phyloP scores from a whole-genome alignment of 768 basidiomycete genomes.

The Rhodotorula paludigena region DNA sequence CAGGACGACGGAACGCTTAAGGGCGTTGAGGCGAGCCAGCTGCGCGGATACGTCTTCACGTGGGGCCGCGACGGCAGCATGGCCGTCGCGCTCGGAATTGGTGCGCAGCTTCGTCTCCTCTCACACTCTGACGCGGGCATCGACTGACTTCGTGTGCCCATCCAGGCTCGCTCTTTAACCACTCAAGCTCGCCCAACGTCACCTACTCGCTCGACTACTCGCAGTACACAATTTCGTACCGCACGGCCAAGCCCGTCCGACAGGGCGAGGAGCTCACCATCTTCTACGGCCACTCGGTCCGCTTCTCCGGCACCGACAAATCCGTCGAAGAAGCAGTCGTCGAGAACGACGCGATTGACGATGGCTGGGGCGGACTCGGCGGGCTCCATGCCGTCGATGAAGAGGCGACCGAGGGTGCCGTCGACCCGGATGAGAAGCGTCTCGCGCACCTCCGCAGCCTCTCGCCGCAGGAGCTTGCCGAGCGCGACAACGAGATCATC shows the following conservation, averaged over 20 bases:
- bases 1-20: slow-evolving; percentile 33
- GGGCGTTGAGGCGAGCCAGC: slow-evolving; percentile 59
- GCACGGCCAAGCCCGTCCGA: slow-evolving; percentile 55
- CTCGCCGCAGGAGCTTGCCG: not conserved
- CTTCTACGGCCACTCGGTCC: slow-evolving; percentile 58
- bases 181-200: slow-evolving; percentile 63
- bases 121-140: no score
- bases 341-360: slow-evolving; percentile 19
- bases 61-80: slow-evolving; percentile 61
- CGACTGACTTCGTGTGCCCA: not conserved
- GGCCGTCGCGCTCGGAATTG: slow-evolving; percentile 73
- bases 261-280: slow-evolving; percentile 72
- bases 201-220: slow-evolving; percentile 58
- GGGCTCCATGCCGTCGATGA: slow-evolving; percentile 10
- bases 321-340: slow-evolving; percentile 14
- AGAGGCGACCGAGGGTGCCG: not conserved
- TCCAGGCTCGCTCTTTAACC: slow-evolving; percentile 76
- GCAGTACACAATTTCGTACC: slow-evolving; percentile 62
- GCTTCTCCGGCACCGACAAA: slow-evolving; percentile 31
- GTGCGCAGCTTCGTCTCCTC: slow-evolving; percentile 51
- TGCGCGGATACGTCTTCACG: slow-evolving; percentile 71
- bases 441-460: not conserved
- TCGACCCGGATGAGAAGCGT: not conserved
- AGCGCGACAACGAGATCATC: slow-evolving; percentile 27
- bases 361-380: slow-evolving; percentile 31